phyloP scores from a whole-genome alignment of 148 eudicot species.

The Nepenthes mirabilis region DNA sequence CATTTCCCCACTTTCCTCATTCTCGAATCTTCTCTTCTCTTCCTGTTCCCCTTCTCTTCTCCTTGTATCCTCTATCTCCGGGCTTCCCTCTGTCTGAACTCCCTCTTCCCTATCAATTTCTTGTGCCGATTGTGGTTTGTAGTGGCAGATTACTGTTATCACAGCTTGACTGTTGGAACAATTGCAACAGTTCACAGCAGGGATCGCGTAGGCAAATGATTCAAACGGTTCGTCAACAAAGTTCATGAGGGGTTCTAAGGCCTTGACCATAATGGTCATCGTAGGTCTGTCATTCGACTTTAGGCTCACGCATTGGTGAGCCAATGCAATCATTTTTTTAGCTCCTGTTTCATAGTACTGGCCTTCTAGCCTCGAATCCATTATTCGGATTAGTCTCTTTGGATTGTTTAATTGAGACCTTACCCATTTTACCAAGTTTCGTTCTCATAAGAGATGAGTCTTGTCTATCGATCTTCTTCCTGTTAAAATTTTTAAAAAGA shows the following conservation, averaged over 20 bases:
- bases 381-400: slow-evolving; percentile 41
- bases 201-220: slow-evolving; percentile 53
- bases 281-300: slow-evolving; percentile 63
- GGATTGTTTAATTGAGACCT: slow-evolving; percentile 51
- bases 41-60: slow-evolving; percentile 11
- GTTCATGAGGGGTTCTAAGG: slow-evolving; percentile 43
- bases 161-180: too few relatives aligned
- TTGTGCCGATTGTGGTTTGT: too few relatives aligned
- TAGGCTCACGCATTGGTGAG: slow-evolving; percentile 75
- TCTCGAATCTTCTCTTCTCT: too few relatives aligned
- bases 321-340: slow-evolving; percentile 58
- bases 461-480: slow-evolving; percentile 74
- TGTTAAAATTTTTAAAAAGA: slow-evolving; percentile 66
- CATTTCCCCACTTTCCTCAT: too few relatives aligned
- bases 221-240: slow-evolving; percentile 36
- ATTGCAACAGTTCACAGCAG: too few relatives aligned
- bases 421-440: slow-evolving; percentile 76
- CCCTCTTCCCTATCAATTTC: too few relatives aligned
- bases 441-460: slow-evolving; percentile 51
- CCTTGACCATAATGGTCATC: slow-evolving; percentile 47
- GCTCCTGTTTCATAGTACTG: slow-evolving; percentile 67
- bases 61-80: slow-evolving; percentile 4
- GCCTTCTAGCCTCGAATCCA: slow-evolving; percentile 80
- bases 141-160: too few relatives aligned
- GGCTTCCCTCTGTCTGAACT: slow-evolving; percentile 28